Percentiles rank a stretch among this genome's conserved stretches.
These are phyloP conservation scores for Nannochloropsis gaditana DNA, from an alignment of 108 stramenopile genomes.

Conservation along the genomic window DNA sequence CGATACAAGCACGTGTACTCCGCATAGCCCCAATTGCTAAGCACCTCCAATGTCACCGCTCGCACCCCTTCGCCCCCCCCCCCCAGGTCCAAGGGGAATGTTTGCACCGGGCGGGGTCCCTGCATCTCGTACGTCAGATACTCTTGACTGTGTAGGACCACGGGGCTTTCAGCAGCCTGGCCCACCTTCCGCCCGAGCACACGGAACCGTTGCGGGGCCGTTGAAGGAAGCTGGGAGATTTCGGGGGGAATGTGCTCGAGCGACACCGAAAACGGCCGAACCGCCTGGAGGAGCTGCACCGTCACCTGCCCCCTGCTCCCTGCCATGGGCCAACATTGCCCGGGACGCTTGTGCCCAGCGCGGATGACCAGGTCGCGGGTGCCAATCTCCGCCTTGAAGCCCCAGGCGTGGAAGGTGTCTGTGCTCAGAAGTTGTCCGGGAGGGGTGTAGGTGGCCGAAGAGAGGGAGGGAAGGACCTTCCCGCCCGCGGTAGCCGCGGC, in stretches of 20 bases:
- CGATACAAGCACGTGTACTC: slow-evolving; percentile 51
- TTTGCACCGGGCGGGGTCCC: background rate
- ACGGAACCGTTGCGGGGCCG: slow-evolving; percentile 28
- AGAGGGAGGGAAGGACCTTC: slow-evolving; percentile 21
- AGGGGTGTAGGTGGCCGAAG: slow-evolving; percentile 33
- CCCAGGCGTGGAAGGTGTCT: slow-evolving; percentile 28
- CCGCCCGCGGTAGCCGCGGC: slow-evolving; percentile 34
- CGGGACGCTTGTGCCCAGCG: background rate
- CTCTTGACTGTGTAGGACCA: background rate
- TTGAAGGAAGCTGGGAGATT: background rate
- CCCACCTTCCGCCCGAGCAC: slow-evolving; percentile 24
- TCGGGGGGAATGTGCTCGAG: slow-evolving; percentile 34
- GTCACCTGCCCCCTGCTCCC: slow-evolving; percentile 26
- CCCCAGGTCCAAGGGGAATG: slow-evolving; percentile 24
- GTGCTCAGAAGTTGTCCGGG: background rate
- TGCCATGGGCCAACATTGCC: slow-evolving; percentile 1
- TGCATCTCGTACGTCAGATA: background rate
- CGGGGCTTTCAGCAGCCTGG: background rate
- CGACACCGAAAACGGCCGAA: slow-evolving; percentile 5
- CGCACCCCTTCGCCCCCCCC: background rate
- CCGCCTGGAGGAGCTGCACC: slow-evolving; percentile 19
- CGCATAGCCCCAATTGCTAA: slow-evolving; percentile 36
- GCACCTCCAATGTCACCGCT: slow-evolving; percentile 33
- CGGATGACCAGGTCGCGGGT: slow-evolving; percentile 30
- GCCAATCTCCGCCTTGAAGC: slow-evolving; percentile 35